Conservation (phyloP, 208 protist genomes). For the Leishmania guyanensis region DNA sequence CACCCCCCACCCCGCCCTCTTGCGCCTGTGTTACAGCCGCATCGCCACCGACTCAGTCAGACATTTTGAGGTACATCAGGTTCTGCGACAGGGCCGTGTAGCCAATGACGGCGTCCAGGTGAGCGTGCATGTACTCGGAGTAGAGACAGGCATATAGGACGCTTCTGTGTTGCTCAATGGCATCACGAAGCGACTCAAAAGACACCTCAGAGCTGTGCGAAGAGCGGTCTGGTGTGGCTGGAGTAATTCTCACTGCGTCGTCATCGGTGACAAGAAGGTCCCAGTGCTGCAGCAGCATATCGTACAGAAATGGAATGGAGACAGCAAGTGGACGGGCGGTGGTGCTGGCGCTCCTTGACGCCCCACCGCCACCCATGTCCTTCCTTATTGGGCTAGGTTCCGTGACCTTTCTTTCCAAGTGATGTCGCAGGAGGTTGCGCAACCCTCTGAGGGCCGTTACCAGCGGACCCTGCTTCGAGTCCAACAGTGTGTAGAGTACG, state of each 20-base stretch:
- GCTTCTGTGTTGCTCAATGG: conserved; percentile 37
- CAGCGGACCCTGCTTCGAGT: conserved; percentile 52
- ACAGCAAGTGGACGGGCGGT: background rate
- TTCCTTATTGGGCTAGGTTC: conserved; percentile 40
- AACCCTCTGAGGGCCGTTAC: conserved; percentile 41
- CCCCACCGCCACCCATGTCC: background rate
- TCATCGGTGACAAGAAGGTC: conserved; percentile 18
- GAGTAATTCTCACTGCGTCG: background rate
- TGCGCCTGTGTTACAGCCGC: background rate
- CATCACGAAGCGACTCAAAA: conserved; percentile 16
- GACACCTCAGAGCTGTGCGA: background rate
- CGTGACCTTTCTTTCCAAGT: conserved; percentile 24
- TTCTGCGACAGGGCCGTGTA: conserved; percentile 75
- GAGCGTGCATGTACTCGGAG: conserved; percentile 63
- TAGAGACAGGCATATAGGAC: conserved; percentile 44
- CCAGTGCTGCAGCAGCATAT: conserved; percentile 35
- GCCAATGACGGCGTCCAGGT: conserved; percentile 64
- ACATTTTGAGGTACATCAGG: conserved; percentile 40
- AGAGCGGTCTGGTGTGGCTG: background rate
- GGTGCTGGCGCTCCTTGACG: conserved; percentile 18
- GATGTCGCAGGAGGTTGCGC: conserved; percentile 25
- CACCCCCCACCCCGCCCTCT: background rate
- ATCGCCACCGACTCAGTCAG: background rate
- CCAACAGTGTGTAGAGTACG: conserved; percentile 73
- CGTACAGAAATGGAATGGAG: conserved; percentile 28